phyloP scores from a whole-genome alignment of 2,329 filamentous ascomycete genomes.

The Mycogone perniciosa region DNA sequence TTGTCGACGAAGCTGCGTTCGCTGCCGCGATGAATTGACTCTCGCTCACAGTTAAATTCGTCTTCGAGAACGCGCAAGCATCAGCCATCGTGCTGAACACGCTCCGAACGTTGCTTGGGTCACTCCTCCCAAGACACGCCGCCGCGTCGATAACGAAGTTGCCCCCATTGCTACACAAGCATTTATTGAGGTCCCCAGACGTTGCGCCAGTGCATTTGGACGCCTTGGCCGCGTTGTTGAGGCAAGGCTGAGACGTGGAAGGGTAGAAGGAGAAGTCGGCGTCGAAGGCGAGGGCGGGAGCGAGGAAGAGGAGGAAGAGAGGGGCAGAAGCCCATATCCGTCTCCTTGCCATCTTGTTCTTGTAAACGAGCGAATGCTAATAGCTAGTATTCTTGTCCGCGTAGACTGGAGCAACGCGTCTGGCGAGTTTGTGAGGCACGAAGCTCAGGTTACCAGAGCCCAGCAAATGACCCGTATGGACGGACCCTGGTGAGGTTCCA shows the following conservation, averaged over 20 bases:
- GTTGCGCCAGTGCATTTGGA: conserved; percentile 37
- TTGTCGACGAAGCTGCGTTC: neutral
- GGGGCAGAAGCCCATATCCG: conserved; percentile 24
- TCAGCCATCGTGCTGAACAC: conserved; percentile 39
- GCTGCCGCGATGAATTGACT: conserved; percentile 29
- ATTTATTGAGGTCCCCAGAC: conserved; percentile 37
- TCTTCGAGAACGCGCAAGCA: conserved; percentile 39
- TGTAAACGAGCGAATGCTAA: no score
- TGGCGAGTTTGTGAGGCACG: no score
- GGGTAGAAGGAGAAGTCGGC: conserved; percentile 32
- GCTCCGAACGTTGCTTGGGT: conserved; percentile 29
- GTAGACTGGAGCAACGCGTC: no score
- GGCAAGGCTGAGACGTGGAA: conserved; percentile 31
- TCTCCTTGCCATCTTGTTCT: conserved; percentile 19
- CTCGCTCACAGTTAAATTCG: conserved; percentile 33
- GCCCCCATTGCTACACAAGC: conserved; percentile 44
- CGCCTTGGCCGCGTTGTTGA: conserved; percentile 33
- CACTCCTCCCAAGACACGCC: conserved; percentile 35
- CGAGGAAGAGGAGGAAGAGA: conserved; percentile 19
- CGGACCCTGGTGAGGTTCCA: no score
- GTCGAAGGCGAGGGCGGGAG: conserved; percentile 19
- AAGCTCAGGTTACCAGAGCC: no score
- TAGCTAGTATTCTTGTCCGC: no score
- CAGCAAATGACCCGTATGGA: no score
- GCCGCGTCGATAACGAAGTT: conserved; percentile 44